Percentiles rank a stretch among this genome's conserved stretches.
Conservation (phyloP, 2,329 filamentous ascomycete species). For the Dactylella cylindrospora region DNA sequence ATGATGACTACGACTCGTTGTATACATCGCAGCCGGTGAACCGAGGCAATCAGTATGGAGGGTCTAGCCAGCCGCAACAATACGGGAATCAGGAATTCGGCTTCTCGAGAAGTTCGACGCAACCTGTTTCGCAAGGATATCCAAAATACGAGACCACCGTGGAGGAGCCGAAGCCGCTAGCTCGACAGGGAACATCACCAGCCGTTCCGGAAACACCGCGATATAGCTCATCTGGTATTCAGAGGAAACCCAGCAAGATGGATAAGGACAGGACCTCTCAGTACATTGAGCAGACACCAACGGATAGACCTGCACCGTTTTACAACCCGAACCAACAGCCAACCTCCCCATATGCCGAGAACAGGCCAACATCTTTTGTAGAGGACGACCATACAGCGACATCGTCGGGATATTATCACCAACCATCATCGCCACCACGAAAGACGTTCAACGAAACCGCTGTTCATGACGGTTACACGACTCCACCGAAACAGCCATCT, state of each 20-base stretch:
- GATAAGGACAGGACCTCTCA: slow-evolving; percentile 18
- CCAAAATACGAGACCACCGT: slow-evolving; percentile 9
- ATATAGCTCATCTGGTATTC: slow-evolving; percentile 19
- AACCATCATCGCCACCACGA: neutral
- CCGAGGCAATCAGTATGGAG: neutral
- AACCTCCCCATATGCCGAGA: neutral
- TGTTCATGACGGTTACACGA: slow-evolving; percentile 4
- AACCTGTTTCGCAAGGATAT: slow-evolving; percentile 24
- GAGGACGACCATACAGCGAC: neutral
- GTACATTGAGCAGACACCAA: neutral
- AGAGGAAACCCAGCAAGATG: slow-evolving; percentile 44
- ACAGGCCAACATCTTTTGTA: neutral
- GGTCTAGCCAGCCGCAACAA: neutral
- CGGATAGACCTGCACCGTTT: neutral
- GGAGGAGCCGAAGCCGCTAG: slow-evolving; percentile 12
- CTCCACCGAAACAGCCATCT: slow-evolving; percentile 13
- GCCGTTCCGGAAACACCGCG: slow-evolving; percentile 9
- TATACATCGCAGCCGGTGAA: slow-evolving; percentile 16
- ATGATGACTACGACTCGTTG: slow-evolving; percentile 21
- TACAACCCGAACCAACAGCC: neutral
- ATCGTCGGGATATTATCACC: neutral
- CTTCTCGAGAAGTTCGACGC: slow-evolving; percentile 24
- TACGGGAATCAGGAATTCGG: slow-evolving; percentile 9
- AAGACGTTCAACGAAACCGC: neutral
- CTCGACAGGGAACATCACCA: slow-evolving; percentile 26